Base-by-base conservation (phyloP, 2,329 filamentous ascomycete species). In the Cordyceps cateniannulata region DNA sequence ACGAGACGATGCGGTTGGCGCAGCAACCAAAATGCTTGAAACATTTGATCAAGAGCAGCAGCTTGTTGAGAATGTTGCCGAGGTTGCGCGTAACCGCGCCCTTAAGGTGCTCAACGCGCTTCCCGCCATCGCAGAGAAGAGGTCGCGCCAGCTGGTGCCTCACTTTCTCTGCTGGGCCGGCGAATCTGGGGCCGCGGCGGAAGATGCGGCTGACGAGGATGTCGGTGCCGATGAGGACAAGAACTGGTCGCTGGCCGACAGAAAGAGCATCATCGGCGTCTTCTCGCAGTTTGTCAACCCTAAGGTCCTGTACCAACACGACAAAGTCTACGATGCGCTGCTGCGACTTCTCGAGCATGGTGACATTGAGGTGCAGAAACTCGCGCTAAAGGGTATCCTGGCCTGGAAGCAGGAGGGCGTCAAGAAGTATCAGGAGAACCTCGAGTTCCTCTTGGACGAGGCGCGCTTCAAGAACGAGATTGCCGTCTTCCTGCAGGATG, bases 391-490 rank as follows among this genome's bases (percentile, higher is more conserved):
- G 71, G 90, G 89, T 9, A 84, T 99, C 8, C 80, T 97, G 57
- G 85, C 91, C 0, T 99, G 95, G 93, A 98, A 96, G 72, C 84
- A 89, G 62, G 81, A 87, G 2, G 85, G 82, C 9, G 79, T 99
- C 54, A 82, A 82, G 62, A 81, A 86, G 0, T 96, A 98, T 69
- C 85, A 92, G 67, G 92, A 97, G 66, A 91, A 93, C 66, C 75
- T 99, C 25, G 82, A 91, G 63, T 93, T 91, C 67, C 79, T 99
- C 2, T 82, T 98, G 9, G 95, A 99, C 66, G 95, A 98, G 64
- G 87, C 90, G 25, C 85, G 90, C 53, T 96, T 98, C 75, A 91
- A 92, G 69, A 95, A 98, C 69, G 93, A 98, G 71, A 81, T 99
- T n/a, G 88, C 91, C 0, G 85, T 95, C 5, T 89, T 99, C 65